A percentile compares a stretch with the other conserved stretches of the same genome.
Conservation (phyloP, 2,329 filamentous ascomycete species). For the Ceratocystis papillata region DNA sequence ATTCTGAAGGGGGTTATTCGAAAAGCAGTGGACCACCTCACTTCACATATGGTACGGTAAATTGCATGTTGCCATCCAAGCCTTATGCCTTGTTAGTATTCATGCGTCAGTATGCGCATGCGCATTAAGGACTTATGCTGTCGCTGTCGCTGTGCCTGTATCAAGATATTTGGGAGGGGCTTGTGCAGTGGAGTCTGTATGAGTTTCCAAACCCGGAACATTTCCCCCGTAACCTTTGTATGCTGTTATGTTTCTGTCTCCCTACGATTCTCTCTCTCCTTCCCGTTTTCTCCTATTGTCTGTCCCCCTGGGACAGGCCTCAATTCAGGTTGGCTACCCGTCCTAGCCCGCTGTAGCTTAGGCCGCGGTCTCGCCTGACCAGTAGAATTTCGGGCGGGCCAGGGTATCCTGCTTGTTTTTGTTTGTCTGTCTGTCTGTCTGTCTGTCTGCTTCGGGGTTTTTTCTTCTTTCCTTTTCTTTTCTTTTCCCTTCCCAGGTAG, state of each 20-base stretch:
- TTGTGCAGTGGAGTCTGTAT: too few relatives aligned
- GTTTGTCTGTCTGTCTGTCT: not conserved
- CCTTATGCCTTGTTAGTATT: not conserved
- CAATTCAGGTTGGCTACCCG: not conserved
- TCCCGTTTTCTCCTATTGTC: too few relatives aligned
- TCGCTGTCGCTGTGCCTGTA: not conserved
- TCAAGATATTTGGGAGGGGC: slow-evolving; percentile 1
- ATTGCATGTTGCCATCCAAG: not conserved
- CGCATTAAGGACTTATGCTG: not conserved
- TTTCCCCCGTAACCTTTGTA: too few relatives aligned
- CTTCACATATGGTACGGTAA: too few relatives aligned
- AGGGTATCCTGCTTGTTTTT: not conserved
- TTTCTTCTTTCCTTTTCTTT: not conserved
- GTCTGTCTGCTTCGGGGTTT: not conserved
- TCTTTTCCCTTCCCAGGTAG: too few relatives aligned
- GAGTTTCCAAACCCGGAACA: too few relatives aligned
- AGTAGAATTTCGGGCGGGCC: too few relatives aligned
- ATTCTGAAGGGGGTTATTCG: too few relatives aligned
- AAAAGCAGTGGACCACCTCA: too few relatives aligned
- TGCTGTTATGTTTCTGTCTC: too few relatives aligned
- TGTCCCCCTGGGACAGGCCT: too few relatives aligned
- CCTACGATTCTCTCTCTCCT: too few relatives aligned
- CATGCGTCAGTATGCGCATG: not conserved
- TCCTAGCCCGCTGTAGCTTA: not conserved
- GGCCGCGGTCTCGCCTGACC: not conserved